phyloP scores from a whole-genome alignment of 768 basidiomycete genomes.

The Boletus subcaerulescens region DNA sequence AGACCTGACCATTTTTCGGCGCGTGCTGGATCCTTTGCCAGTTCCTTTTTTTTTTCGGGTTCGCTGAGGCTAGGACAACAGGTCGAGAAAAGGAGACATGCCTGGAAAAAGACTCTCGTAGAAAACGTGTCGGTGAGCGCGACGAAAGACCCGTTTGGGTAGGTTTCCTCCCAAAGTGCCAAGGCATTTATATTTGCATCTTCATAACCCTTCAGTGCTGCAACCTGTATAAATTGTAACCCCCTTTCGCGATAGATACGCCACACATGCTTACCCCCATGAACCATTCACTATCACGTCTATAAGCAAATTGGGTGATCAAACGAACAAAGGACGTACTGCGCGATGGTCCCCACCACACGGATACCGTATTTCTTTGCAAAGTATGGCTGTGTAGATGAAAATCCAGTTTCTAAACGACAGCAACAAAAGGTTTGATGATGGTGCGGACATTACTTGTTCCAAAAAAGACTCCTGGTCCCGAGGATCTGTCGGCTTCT shows the following conservation, averaged over 20 bases:
- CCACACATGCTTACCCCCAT: conserved; percentile 62
- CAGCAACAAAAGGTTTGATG: background rate
- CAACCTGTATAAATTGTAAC: conserved; percentile 49
- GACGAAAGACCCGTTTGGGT: conserved; percentile 54
- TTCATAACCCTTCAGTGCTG: conserved; percentile 81
- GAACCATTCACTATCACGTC: conserved; percentile 71
- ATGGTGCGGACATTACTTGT: conserved; percentile 77
- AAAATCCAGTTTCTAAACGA: background rate
- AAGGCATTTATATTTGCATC: conserved; percentile 70
- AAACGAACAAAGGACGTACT: conserved; percentile 49
- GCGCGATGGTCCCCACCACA: conserved; percentile 82
- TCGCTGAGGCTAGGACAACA: background rate
- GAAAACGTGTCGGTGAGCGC: conserved; percentile 97
- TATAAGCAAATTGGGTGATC: conserved; percentile 2
- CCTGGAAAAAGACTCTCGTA: conserved; percentile 80
- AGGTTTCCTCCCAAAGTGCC: conserved; percentile 83
- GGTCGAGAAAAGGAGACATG: conserved; percentile 22
- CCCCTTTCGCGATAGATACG: background rate
- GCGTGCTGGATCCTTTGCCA: conserved; percentile 50
- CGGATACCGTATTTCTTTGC: conserved; percentile 67
- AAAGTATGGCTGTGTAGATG: conserved; percentile 63
- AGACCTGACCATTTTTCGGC: conserved; percentile 77
- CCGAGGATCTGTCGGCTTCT: conserved; percentile 52
- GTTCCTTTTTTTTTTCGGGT: conserved; percentile 44
- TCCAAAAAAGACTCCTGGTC: conserved; percentile 52